Evolutionary conservation across 495 filamentous ascomycete species (phyloP).

Genomic region (Penicillium alfredii): DNA sequence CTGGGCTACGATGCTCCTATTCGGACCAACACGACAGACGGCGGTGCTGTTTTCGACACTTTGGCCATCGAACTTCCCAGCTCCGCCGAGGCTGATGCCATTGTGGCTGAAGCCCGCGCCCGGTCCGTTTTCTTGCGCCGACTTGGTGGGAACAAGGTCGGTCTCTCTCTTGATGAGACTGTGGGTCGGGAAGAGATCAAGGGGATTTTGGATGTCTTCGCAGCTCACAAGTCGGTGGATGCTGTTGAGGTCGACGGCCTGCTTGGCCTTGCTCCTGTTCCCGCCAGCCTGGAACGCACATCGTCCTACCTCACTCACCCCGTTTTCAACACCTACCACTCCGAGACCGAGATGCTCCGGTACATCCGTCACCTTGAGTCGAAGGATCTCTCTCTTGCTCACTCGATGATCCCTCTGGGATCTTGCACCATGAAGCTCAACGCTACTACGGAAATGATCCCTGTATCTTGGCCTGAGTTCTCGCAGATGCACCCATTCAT

Average conservation of each 20-base stretch:
- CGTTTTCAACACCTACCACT: slow-evolving; percentile 95
- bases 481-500: slow-evolving; percentile 82
- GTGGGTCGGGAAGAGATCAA: slow-evolving; percentile 55
- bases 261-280: slow-evolving; percentile 45
- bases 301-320: slow-evolving; percentile 81
- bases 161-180: slow-evolving; percentile 71
- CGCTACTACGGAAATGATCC: slow-evolving; percentile 88
- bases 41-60: slow-evolving; percentile 71
- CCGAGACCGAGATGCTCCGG: slow-evolving; percentile 89
- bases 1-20: slow-evolving; percentile 59
- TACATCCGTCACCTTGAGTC: slow-evolving; percentile 95
- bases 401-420: slow-evolving; percentile 99
- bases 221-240: slow-evolving; percentile 30
- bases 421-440: slow-evolving; percentile 99
- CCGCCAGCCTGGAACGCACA: slow-evolving; percentile 60
- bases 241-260: slow-evolving; percentile 37
- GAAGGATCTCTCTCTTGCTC: slow-evolving; percentile 89
- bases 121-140: slow-evolving; percentile 59
- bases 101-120: slow-evolving; percentile 44
- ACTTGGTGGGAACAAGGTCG: slow-evolving; percentile 54
- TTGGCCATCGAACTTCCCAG: slow-evolving; percentile 57
- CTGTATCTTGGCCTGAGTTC: slow-evolving; percentile 81
- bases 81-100: slow-evolving; percentile 44
- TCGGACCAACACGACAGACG: slow-evolving; percentile 45
- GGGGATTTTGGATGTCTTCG: slow-evolving; percentile 55